Evolutionary conservation across 2,329 filamentous ascomycete genomes (phyloP).

Genomic region (Cadophora luteo-olivacea): DNA sequence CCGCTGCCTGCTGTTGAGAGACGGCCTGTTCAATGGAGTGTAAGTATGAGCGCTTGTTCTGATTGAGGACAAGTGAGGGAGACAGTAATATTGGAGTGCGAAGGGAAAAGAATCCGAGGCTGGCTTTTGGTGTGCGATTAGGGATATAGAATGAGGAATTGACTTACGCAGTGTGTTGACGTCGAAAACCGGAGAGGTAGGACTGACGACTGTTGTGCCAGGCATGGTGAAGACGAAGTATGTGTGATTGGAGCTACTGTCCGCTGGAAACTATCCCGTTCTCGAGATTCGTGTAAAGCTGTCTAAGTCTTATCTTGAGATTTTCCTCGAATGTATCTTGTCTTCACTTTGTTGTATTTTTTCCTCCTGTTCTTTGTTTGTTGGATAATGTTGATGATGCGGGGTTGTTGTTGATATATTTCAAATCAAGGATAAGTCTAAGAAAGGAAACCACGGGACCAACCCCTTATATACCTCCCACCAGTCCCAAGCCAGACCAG

Average conservation of each 20-base stretch:
- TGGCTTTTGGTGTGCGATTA: background rate
- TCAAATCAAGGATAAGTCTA: background rate
- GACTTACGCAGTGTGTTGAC: conserved; percentile 13
- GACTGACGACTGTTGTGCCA: conserved; percentile 11
- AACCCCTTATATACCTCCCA: conserved; percentile 4
- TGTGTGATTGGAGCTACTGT: conserved; percentile 3
- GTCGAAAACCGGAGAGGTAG: conserved; percentile 8
- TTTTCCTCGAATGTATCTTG: background rate
- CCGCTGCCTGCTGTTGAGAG: conserved; percentile 15
- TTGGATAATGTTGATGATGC: background rate
- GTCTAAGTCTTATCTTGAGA: background rate
- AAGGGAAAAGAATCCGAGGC: no score
- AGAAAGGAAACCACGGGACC: conserved; percentile 11
- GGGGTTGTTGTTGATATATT: background rate
- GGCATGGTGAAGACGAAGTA: conserved; percentile 1
- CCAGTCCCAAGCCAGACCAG: conserved; percentile 10
- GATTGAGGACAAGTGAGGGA: background rate
- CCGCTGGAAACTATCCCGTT: background rate
- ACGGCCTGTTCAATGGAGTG: background rate
- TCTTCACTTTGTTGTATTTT: background rate
- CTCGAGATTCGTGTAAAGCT: background rate
- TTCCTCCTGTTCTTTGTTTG: background rate
- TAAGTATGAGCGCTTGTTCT: background rate
- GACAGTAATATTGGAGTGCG: background rate
- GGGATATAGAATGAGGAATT: background rate